Percentiles rank a stretch among this genome's conserved stretches.
Evolutionary conservation across 2,329 filamentous ascomycete genomes (phyloP).

Genomic region (Alternaria infectoria): DNA sequence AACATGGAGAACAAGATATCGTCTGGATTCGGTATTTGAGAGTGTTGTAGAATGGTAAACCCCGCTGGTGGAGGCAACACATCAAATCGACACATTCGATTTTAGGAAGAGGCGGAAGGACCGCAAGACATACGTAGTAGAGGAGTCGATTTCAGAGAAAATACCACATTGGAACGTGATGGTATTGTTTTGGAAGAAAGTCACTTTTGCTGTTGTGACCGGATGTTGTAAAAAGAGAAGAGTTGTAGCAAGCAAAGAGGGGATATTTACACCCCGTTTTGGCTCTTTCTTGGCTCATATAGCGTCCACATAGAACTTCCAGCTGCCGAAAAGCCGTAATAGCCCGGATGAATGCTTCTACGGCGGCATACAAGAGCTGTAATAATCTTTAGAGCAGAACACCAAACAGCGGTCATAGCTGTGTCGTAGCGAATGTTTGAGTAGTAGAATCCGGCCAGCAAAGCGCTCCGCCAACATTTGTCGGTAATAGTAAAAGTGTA

Average conservation of each 20-base stretch:
- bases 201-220: not conserved
- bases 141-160: not conserved
- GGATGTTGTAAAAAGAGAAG: not conserved
- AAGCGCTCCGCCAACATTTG: not conserved
- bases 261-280: not conserved
- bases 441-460: not conserved
- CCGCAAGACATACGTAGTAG: not conserved
- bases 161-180: not conserved
- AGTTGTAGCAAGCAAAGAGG: not conserved
- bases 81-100: not conserved
- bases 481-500: not conserved
- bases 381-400: not conserved
- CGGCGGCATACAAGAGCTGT: fast-evolving
- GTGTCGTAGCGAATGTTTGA: not conserved
- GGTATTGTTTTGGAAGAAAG: not conserved
- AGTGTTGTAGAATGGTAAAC: not conserved
- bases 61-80: not conserved
- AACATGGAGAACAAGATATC: not conserved
- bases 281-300: not conserved
- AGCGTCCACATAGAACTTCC: fast-evolving
- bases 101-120: not conserved
- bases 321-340: not conserved
- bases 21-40: not conserved
- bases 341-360: not conserved
- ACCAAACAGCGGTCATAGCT: not conserved